phyloP scores from a whole-genome alignment of 768 basidiomycete genomes.

The Suillus americanus region DNA sequence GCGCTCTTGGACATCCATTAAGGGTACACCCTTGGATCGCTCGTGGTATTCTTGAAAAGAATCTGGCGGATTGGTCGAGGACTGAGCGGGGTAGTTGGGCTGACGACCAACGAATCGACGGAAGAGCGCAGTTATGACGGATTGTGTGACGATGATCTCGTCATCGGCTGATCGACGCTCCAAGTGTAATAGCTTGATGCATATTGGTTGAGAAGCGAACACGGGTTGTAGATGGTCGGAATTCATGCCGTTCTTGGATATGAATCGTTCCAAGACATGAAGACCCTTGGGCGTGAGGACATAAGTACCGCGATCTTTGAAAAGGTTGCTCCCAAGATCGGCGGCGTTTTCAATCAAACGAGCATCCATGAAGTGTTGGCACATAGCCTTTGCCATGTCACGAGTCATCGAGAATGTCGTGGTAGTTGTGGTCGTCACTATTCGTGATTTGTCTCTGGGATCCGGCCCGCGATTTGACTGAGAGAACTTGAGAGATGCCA shows the following conservation, averaged over 20 bases:
- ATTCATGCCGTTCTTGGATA: conserved; percentile 98
- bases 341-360: conserved; percentile 96
- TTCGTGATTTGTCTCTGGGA: conserved; percentile 95
- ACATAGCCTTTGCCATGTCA: conserved; percentile 99
- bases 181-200: conserved; percentile 96
- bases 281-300: conserved; percentile 96
- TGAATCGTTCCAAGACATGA: conserved; percentile 98
- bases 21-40: conserved; percentile 68
- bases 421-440: conserved; percentile 98
- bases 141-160: conserved; percentile 94
- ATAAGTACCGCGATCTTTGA: conserved; percentile 98
- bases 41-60: conserved; percentile 76
- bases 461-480: conserved; percentile 98
- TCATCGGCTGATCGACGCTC: conserved; percentile 91
- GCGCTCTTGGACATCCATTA: conserved; percentile 73
- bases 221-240: conserved; percentile 89
- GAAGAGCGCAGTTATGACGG: conserved; percentile 93
- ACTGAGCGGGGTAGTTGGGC: conserved; percentile 70
- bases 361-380: conserved; percentile 99
- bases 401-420: conserved; percentile 99
- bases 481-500: conserved; percentile 95
- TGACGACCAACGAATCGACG: conserved; percentile 89
- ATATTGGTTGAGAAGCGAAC: conserved; percentile 91
- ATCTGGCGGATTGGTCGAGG: conserved; percentile 49
- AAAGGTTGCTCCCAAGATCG: conserved; percentile 82